Evolutionary conservation across 306 rosid species (phyloP).

Genomic region (Delonix regia): DNA sequence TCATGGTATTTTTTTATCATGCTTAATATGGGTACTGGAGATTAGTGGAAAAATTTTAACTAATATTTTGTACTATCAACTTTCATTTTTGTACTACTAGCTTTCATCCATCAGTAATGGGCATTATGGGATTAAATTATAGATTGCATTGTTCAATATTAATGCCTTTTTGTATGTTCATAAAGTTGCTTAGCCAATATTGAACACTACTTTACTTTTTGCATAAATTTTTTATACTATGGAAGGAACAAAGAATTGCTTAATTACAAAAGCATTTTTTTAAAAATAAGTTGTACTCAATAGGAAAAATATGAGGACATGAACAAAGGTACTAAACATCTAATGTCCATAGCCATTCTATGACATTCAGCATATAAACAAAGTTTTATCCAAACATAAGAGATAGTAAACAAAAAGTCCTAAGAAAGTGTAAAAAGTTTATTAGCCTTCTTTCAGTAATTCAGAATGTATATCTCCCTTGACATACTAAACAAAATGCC

Average conservation of each 20-base stretch:
- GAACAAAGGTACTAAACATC: not conserved
- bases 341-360: not conserved
- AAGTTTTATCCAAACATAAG: not conserved
- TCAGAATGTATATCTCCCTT: not conserved
- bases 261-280: not conserved
- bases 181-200: not conserved
- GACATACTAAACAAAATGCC: not conserved
- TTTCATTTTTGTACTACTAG: not conserved
- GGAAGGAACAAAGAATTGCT: too few species aligned
- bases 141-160: too few species aligned
- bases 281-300: too few species aligned
- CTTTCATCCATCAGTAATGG: not conserved
- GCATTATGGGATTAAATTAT: too few species aligned
- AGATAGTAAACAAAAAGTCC: too few species aligned
- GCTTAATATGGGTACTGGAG: not conserved
- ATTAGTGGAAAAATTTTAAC: too few species aligned
- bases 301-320: not conserved
- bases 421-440: not conserved
- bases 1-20: too few species aligned
- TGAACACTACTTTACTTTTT: too few species aligned
- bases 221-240: too few species aligned
- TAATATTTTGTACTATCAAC: not conserved
- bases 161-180: too few species aligned
- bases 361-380: not conserved
- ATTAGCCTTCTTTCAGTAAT: not conserved